Percentiles rank a stretch among this genome's conserved stretches.
phyloP scores from a whole-genome alignment of 208 protist species.

The Leishmania amazonensis region DNA sequence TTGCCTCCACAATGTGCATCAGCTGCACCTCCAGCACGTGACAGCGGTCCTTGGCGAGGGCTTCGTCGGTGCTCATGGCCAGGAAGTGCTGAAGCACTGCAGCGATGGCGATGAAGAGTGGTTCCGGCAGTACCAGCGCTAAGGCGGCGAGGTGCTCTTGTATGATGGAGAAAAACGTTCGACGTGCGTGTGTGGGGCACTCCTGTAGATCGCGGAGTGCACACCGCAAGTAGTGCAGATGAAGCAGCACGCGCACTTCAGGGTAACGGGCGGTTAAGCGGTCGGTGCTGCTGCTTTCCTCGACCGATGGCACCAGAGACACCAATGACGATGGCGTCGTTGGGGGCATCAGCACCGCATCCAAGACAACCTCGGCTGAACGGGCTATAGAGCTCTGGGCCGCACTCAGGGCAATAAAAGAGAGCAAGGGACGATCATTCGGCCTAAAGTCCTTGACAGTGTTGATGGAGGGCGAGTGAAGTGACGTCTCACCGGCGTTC shows the following conservation, averaged over 20 bases:
- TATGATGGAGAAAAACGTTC: constrained; percentile 28
- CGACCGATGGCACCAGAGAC: background rate
- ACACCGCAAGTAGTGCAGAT: constrained; percentile 52
- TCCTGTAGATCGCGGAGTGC: constrained; percentile 53
- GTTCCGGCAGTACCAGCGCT: constrained; percentile 57
- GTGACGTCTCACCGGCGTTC: background rate
- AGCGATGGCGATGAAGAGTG: constrained; percentile 58
- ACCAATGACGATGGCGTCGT: background rate
- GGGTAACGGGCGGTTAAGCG: constrained; percentile 38
- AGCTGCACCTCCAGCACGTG: constrained; percentile 51
- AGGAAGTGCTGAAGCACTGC: constrained; percentile 29
- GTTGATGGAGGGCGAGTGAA: background rate
- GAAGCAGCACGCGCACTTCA: constrained; percentile 54
- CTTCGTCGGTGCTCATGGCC: background rate
- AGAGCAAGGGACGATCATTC: constrained; percentile 42
- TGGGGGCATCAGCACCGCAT: constrained; percentile 12
- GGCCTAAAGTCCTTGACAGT: constrained; percentile 3
- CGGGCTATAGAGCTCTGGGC: constrained; percentile 28
- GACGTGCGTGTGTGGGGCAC: constrained; percentile 29
- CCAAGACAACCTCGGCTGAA: constrained; percentile 29
- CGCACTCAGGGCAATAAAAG: constrained; percentile 46
- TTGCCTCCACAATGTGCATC: constrained; percentile 35
- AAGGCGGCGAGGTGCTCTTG: constrained; percentile 34
- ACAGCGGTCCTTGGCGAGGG: background rate
- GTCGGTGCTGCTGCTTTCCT: background rate